These are phyloP conservation scores for Eucalyptus cloeziana DNA, from an alignment of 345 rosid genomes.

Conservation along the genomic window DNA sequence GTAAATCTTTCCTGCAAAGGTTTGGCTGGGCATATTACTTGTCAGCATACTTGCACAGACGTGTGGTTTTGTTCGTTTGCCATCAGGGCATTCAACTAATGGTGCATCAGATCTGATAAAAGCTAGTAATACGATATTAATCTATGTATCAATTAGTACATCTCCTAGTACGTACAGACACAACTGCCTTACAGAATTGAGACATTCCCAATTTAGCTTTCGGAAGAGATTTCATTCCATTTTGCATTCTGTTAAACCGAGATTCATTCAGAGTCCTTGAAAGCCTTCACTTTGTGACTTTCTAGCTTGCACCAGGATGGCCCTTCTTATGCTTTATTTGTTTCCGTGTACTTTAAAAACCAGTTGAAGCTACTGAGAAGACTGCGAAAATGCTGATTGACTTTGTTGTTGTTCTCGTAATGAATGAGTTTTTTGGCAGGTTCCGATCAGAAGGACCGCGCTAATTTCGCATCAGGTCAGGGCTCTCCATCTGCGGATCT, in stretches of 20 bases:
- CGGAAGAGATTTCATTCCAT: background rate
- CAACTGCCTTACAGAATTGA: background rate
- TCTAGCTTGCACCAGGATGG: background rate
- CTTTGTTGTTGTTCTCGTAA: background rate
- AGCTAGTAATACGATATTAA: background rate
- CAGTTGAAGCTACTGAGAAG: background rate
- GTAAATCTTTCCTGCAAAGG: background rate
- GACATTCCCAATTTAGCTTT: background rate
- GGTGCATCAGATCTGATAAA: background rate
- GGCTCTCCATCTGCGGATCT: background rate
- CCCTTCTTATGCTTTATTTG: background rate
- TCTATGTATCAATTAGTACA: background rate
- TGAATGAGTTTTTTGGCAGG: background rate
- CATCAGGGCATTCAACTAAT: background rate
- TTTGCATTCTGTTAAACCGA: background rate
- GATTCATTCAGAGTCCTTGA: background rate
- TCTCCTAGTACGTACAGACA: background rate
- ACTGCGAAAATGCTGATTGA: background rate
- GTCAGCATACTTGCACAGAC: background rate
- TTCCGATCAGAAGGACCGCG: background rate
- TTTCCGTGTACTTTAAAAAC: background rate
- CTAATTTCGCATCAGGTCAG: background rate
- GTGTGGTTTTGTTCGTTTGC: background rate
- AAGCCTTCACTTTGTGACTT: background rate
- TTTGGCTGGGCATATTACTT: background rate